Conservation (phyloP, 495 filamentous ascomycete species). For the Copromyces sp. region DNA sequence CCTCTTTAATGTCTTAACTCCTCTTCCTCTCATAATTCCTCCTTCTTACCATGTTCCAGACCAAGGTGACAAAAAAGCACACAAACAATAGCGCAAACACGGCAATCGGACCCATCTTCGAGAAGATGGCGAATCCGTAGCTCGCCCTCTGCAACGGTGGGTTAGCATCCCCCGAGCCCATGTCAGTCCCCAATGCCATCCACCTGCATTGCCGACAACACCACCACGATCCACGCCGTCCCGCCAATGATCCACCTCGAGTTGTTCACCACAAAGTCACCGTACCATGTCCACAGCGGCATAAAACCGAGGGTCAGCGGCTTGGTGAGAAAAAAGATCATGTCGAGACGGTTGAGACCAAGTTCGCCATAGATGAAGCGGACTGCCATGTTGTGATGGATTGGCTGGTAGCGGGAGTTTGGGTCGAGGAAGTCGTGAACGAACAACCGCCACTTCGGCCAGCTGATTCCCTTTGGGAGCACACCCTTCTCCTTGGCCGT, state of each 20-base stretch:
- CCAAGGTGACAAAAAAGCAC: not conserved
- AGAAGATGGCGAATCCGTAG: constrained; percentile 47
- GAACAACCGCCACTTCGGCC: constrained; percentile 7
- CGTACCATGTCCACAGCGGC: constrained; percentile 22
- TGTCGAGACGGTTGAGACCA: constrained; percentile 31
- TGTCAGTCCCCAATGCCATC: constrained; percentile 40
- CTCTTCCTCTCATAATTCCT: not conserved
- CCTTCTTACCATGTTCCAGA: not conserved
- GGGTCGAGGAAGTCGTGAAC: constrained; percentile 5
- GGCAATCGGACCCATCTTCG: constrained; percentile 24
- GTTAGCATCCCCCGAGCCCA: not conserved
- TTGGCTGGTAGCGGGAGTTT: constrained; percentile 11
- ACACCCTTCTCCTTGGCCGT: constrained; percentile 27
- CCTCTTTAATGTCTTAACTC: not conserved
- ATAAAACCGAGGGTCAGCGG: constrained; percentile 12
- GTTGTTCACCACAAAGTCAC: constrained; percentile 34
- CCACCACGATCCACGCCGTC: constrained; percentile 42
- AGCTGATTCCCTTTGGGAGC: constrained; percentile 20
- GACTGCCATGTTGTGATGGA: constrained; percentile 26
- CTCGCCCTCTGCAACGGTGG: constrained; percentile 35
- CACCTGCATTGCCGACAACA: constrained; percentile 51
- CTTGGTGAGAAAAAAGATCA: constrained; percentile 15
- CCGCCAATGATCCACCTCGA: constrained; percentile 34
- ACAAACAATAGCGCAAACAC: not conserved
- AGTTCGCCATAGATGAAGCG: constrained; percentile 39